Percentiles rank a stretch among this genome's conserved stretches.
These are phyloP conservation scores for Lachnellula willkommii DNA, from an alignment of 2,329 filamentous ascomycete species.

Conservation along the genomic window DNA sequence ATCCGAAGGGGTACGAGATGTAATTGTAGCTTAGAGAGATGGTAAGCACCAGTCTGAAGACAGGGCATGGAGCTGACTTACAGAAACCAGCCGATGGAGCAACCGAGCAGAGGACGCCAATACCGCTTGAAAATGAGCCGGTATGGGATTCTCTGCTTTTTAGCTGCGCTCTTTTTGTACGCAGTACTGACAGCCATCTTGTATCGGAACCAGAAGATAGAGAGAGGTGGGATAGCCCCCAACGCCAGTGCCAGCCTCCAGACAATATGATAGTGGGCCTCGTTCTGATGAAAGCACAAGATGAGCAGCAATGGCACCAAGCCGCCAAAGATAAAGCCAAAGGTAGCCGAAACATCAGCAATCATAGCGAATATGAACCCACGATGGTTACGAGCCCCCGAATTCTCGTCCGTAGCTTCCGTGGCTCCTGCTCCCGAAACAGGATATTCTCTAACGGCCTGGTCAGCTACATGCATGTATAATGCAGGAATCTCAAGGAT, in stretches of 20 bases:
- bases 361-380: constrained; percentile 53
- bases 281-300: constrained; percentile 42
- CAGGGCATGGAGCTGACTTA: constrained; percentile 9
- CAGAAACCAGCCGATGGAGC: constrained; percentile 45
- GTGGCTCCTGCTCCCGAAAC: constrained; percentile 44
- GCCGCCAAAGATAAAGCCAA: constrained; percentile 47
- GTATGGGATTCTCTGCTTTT: constrained; percentile 43
- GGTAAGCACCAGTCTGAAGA: neutral
- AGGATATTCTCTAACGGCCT: constrained; percentile 41
- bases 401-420: constrained; percentile 49
- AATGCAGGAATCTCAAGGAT: neutral
- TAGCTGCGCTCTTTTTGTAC: constrained; percentile 43
- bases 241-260: constrained; percentile 47
- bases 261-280: constrained; percentile 38
- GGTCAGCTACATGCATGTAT: neutral
- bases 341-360: constrained; percentile 43
- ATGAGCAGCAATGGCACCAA: constrained; percentile 47
- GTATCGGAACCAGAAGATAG: constrained; percentile 48
- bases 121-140: constrained; percentile 43
- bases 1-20: constrained; percentile 49
- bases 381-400: constrained; percentile 39
- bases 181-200: constrained; percentile 47
- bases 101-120: constrained; percentile 45
- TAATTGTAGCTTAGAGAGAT: constrained; percentile 41
- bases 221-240: constrained; percentile 44